Percentiles rank a stretch among this genome's conserved stretches.
Evolutionary conservation across 2,329 filamentous ascomycete species (phyloP).

Genomic region (Epichloe gansuensis): DNA sequence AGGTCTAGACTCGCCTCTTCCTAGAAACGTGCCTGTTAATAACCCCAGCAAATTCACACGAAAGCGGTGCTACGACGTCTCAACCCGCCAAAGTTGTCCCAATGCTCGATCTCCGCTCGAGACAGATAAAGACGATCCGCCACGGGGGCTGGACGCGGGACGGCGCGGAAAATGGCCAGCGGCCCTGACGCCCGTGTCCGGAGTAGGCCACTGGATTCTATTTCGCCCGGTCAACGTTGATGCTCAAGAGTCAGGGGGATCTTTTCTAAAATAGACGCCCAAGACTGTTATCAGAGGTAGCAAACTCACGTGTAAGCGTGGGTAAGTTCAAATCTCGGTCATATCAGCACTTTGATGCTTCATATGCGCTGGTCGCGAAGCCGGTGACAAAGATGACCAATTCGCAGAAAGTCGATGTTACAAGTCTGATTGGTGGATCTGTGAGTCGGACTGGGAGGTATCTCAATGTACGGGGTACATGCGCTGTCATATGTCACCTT

Average conservation of each 20-base stretch:
- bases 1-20: neutral
- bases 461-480: constrained; percentile 8
- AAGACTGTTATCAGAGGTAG: neutral
- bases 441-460: constrained; percentile 6
- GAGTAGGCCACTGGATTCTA: no score
- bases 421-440: neutral
- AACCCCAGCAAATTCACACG: no score
- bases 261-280: no score
- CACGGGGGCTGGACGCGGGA: neutral
- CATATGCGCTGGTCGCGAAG: neutral
- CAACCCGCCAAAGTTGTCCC: neutral
- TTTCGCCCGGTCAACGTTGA: neutral
- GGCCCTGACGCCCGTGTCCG: neutral
- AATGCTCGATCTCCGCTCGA: neutral
- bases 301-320: neutral
- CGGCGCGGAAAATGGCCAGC: constrained; percentile 1
- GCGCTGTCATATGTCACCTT: constrained; percentile 11
- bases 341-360: neutral
- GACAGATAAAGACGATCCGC: neutral
- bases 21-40: no score
- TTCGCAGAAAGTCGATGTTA: neutral
- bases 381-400: neutral
- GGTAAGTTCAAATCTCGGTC: neutral
- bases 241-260: no score
- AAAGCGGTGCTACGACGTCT: no score